These are phyloP conservation scores for Trypanosoma scelopori DNA, from an alignment of 208 protist genomes.

Conservation along the genomic window DNA sequence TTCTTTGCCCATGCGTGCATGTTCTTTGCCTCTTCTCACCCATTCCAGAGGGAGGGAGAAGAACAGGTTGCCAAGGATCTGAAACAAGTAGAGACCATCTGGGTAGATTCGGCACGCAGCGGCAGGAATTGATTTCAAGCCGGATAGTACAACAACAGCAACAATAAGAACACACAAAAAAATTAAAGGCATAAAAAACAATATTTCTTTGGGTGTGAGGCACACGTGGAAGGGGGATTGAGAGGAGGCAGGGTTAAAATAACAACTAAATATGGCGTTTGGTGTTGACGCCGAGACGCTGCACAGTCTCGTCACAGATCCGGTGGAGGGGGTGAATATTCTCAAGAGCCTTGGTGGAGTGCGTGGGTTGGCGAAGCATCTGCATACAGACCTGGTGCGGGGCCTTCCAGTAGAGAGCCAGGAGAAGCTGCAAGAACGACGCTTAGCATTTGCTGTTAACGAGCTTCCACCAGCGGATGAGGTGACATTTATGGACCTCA, in stretches of 20 bases:
- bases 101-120: background rate
- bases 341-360: slow-evolving; percentile 58
- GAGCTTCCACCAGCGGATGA: slow-evolving; percentile 61
- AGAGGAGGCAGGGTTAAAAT: slow-evolving; percentile 10
- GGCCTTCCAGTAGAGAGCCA: slow-evolving; percentile 34
- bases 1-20: too few relatives aligned
- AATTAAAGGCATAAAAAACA: too few relatives aligned
- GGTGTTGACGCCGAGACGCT: slow-evolving; percentile 43
- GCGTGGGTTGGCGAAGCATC: slow-evolving; percentile 39
- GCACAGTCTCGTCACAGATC: slow-evolving; percentile 40
- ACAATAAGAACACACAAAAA: too few relatives aligned
- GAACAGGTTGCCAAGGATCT: background rate
- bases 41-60: background rate
- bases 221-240: slow-evolving; percentile 14
- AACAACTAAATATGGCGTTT: slow-evolving; percentile 27
- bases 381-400: slow-evolving; percentile 43
- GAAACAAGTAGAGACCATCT: background rate
- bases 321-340: slow-evolving; percentile 14
- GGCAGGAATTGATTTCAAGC: too few relatives aligned
- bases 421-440: slow-evolving; percentile 18
- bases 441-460: slow-evolving; percentile 58
- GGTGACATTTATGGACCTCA: slow-evolving; percentile 79
- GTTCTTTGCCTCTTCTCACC: background rate
- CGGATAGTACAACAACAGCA: too few relatives aligned
- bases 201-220: slow-evolving; percentile 12